A percentile compares a stretch with the other conserved stretches of the same genome.
Evolutionary conservation across 2,329 filamentous ascomycete species (phyloP).

Genomic region (Shiraia bambusicola): DNA sequence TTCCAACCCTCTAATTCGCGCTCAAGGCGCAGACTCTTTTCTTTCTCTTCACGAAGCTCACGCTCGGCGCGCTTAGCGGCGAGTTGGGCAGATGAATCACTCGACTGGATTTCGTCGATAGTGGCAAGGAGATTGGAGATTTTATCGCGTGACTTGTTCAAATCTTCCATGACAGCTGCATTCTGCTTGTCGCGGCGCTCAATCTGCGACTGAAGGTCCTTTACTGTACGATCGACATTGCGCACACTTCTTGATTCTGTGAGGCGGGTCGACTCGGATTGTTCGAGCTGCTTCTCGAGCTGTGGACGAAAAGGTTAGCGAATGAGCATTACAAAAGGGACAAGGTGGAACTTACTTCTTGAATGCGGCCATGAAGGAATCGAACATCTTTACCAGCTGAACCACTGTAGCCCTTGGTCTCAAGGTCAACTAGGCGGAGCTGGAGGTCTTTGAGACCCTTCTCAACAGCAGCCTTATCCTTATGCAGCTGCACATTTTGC

Average conservation of each 20-base stretch:
- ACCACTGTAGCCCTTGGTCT: conserved; percentile 90
- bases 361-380: conserved; percentile 89
- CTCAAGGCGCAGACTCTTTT: conserved; percentile 79
- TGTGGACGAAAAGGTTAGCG: conserved; percentile 45
- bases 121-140: conserved; percentile 83
- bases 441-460: conserved; percentile 90
- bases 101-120: conserved; percentile 91
- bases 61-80: conserved; percentile 82
- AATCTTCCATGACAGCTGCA: conserved; percentile 76
- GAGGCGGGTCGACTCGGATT: conserved; percentile 74
- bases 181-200: conserved; percentile 91
- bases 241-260: conserved; percentile 84
- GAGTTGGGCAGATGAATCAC: conserved; percentile 79
- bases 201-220: conserved; percentile 88
- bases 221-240: conserved; percentile 90
- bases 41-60: conserved; percentile 84
- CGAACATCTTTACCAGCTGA: conserved; percentile 92
- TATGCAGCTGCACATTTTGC: conserved; percentile 75
- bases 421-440: conserved; percentile 84
- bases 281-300: conserved; percentile 85
- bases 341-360: conserved; percentile 69
- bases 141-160: conserved; percentile 84
- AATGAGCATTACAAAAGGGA: background rate
- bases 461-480: conserved; percentile 86
- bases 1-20: conserved; percentile 86